A percentile compares a stretch with the other conserved stretches of the same genome.
These are phyloP conservation scores for Penicillium cosmopolitanum DNA, from an alignment of 495 filamentous ascomycete species.

Conservation along the genomic window DNA sequence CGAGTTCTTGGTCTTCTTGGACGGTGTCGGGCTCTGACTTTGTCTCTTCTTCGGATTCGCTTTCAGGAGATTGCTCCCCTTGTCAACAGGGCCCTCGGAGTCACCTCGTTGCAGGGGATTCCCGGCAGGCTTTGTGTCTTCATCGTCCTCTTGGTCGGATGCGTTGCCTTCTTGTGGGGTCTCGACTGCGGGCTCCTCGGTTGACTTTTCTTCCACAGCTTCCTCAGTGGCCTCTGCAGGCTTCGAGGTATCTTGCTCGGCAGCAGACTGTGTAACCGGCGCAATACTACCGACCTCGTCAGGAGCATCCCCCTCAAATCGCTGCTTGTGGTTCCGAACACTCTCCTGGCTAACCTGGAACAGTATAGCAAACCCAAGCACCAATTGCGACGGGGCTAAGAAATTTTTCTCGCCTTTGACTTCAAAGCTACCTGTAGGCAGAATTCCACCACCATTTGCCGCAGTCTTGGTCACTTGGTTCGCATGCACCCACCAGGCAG, in stretches of 20 bases:
- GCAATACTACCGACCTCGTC: conserved; percentile 14
- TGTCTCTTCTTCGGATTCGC: conserved; percentile 34
- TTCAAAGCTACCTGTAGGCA: conserved; percentile 75
- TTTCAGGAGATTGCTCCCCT: conserved; percentile 31
- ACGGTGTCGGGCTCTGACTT: conserved; percentile 24
- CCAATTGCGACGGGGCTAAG: conserved; percentile 82
- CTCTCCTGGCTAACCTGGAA: conserved; percentile 91
- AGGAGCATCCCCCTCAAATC: conserved; percentile 53
- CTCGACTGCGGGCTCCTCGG: conserved; percentile 3
- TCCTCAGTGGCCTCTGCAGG: neutral
- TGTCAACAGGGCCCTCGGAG: conserved; percentile 32
- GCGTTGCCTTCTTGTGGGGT: conserved; percentile 20
- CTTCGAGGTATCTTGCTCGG: conserved; percentile 6
- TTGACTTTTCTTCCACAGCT: neutral
- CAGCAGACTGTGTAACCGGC: conserved; percentile 2
- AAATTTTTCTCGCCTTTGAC: conserved; percentile 86
- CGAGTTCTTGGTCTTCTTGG: conserved; percentile 12
- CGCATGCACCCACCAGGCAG: conserved; percentile 89
- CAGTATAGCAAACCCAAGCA: conserved; percentile 84
- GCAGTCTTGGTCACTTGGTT: conserved; percentile 87
- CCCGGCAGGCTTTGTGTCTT: conserved; percentile 21
- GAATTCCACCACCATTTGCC: conserved; percentile 70
- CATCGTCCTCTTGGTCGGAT: conserved; percentile 37
- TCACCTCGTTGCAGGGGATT: conserved; percentile 39
- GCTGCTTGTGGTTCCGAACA: conserved; percentile 74